Base-by-base conservation (phyloP, 2,329 filamentous ascomycete genomes). In the Diaporthe destruens region DNA sequence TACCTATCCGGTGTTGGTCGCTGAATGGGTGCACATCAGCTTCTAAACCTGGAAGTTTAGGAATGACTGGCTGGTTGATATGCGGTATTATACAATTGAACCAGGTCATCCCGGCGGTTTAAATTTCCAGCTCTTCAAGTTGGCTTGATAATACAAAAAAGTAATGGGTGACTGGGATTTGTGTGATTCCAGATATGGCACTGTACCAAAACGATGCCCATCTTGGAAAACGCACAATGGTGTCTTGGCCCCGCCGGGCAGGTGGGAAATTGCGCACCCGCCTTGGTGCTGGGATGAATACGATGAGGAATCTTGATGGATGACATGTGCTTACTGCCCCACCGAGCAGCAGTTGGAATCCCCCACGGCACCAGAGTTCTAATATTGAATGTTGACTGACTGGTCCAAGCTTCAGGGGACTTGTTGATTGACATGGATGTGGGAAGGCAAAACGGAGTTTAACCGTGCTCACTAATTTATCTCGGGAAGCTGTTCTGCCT, bases 211-310 rank as follows among this genome's bases (percentile, higher is more conserved):
- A 66, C 25, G 47, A 66, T 53, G 47, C 36, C 32, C 20, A 2
- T 36, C 47, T 39, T 20, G 61, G 32, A 66, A 66, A 49, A 29
- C 23, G 32, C 11, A 34, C 44, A 53, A 51, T 66, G 44, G 20
- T 53, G 23, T 25, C 61, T 53, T 66, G 61, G 61, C 29, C 47
- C 61, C 61, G 61, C 61, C 47, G 12, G 47, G 47, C 61, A 47
- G 61, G 2, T 44, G 61, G 61, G 61, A 66, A 66, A 66, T 66
- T 66, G n/a, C 61, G 32, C 61, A 66, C 5, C 61, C 47, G 61
- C 61, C 44, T 47, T 39, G 61, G 61, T 25, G 32, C 61, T 53
- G 47, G 47, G 47, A 66, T 66, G 32, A 66, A 66, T 66, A 66
- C 61, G 61, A 66, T 39, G 47, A 39, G 61, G 61, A 36, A 66